Base-by-base conservation (phyloP, 164 flowering plant species). In the Taxillus chinensis region DNA sequence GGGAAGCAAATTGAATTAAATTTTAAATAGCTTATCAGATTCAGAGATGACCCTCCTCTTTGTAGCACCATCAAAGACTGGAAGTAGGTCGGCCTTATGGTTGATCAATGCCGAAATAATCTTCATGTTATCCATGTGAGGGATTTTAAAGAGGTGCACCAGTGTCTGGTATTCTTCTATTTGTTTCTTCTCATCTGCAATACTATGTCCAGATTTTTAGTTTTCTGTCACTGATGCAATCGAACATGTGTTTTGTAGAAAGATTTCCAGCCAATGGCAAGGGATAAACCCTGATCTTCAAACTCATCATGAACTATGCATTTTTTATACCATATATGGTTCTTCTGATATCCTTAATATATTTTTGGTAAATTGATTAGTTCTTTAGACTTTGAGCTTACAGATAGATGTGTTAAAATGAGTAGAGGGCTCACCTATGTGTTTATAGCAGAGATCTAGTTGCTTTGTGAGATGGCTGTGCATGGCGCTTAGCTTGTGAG, bases 91-190 rank as follows among this genome's bases (percentile, higher is more conserved):
- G 45, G 77, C 81, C 51, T 67, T 74, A 52, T 55, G 3, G n/a
- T 66, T 62, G 50, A 82, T 66, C 55, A 82, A 43, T 3, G 68
- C 65, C 61, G 41, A 75, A 55, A 82, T 68, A 48, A 74, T 55
- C 64, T 59, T 79, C 63, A 62, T 49, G 70, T 79, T 79, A 69
- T 81, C 86, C 27, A 68, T 5, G 43, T 79, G 86, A 3, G 55
- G 17, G 5, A 42, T 62, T 7, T 77, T 74, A n/a, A 77, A 61
- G 16, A 75, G 67, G 53, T 66, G 75, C 7, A 66, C 60, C 6
- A 80, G 75, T 16, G 39, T 72, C 2, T 66, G 57, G 37, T 57
- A 80, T 14, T 67, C 74, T 54, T 80, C 85, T 2, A 45, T n/a
- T 4, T 75, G 69, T 43, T 59, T 72, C 61, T 71, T 78, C 62